Evolutionary conservation across 129 eudicot species (phyloP), one percentile per base, ranked within the genome.

Genomic region (Apium graveolens): DNA sequence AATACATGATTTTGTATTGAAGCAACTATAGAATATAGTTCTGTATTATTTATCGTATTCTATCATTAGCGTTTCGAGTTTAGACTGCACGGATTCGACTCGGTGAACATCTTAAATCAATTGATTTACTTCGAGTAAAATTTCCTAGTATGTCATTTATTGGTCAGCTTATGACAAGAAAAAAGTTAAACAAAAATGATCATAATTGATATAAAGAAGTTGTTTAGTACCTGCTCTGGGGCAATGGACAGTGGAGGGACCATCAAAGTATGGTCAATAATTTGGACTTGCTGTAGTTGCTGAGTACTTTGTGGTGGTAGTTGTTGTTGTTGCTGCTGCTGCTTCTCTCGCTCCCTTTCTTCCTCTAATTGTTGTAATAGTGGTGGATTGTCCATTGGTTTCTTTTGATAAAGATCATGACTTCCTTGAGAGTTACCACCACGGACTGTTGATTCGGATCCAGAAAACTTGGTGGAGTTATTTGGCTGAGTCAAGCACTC

Each of bases 261-360:
- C 94, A 91, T 86, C 77, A 91, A 86, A 79, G 84, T 83, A 71
- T 83, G 86, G 68, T 73, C 86, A 66, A 83, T 63, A 34, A 73
- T 86, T 48, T 81, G 87, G 0, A 83, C 73, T 68, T 68, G 73
- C 73, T 68, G 42, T 18, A 29, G n/a, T 35, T 29, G 42, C 18
- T 68, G 73, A 29, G 38, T n/a, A 7, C 41, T 14, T 32, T 68
- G 73, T 18, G 21, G 42, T 20, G 7, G 18, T 31, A 5, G 21
- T 32, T 83, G 83, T 57, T 81, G 85, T n/a, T n/a, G n/a, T 29
- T 39, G 75, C 18, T 38, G 76, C 20, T 81, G 85, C 78, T 81
- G 81, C 82, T 88, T 86, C 35, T 91, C 93, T 71, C 83, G 90
- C n/a, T 80, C 89, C 81, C 97, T 81, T 76, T 91, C 97, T 63